Conservation (phyloP, 345 rosid species). For the Populus pruinosa region DNA sequence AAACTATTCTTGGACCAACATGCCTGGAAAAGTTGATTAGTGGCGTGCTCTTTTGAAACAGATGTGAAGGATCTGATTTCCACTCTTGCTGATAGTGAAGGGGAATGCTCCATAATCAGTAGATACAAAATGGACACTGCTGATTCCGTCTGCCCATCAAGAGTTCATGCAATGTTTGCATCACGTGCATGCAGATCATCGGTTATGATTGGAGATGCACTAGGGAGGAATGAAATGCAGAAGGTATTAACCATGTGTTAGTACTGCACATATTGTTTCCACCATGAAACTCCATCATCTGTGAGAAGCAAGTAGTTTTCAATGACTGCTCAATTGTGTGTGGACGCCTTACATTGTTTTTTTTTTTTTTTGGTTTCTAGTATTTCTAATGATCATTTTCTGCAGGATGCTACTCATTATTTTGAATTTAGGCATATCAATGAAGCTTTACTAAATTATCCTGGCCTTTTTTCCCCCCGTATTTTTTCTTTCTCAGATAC, state of each 20-base stretch:
- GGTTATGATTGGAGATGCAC: conserved; percentile 83
- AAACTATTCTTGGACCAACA: not conserved
- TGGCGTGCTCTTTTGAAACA: conserved; percentile 27
- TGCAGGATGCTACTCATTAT: not conserved
- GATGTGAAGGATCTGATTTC: conserved; percentile 91
- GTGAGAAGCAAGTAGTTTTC: not conserved
- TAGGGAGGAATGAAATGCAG: conserved; percentile 78
- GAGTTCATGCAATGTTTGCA: conserved; percentile 93
- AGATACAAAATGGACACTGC: conserved; percentile 69
- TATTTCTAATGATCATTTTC: not conserved
- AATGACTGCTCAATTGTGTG: not conserved
- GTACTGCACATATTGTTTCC: not conserved
- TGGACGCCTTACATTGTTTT: not conserved
- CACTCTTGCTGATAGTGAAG: conserved; percentile 70
- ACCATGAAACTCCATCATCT: not conserved
- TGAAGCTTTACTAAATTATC: not conserved
- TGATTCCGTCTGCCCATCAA: conserved; percentile 78
- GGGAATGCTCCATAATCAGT: conserved; percentile 73
- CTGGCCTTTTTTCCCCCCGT: not conserved
- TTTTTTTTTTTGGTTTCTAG: not conserved
- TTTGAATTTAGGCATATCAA: not conserved
- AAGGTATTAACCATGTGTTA: conserved; percentile 44
- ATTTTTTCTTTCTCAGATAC: conserved; percentile 44
- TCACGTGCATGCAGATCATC: conserved; percentile 92
- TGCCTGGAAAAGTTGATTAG: conserved; percentile 10